Conservation (phyloP, 345 rosid genomes). For the Lepidium africanum region DNA sequence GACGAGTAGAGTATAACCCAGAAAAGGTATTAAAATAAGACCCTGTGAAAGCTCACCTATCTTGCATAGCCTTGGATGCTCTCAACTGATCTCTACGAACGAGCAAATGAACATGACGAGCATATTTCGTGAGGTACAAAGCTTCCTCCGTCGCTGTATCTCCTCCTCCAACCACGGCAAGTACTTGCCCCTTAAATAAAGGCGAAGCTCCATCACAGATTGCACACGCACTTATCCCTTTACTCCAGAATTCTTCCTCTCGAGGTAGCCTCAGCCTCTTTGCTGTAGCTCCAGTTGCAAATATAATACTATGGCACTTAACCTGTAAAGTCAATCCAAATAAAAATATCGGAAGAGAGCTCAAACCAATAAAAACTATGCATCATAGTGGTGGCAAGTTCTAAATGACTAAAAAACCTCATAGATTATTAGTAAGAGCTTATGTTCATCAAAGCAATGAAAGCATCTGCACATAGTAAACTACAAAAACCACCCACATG, state of each 20-base stretch:
- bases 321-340: constrained; percentile 43
- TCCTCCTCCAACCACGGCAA: constrained; percentile 97
- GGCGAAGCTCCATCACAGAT: constrained; percentile 99
- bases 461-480: not conserved
- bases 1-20: not conserved
- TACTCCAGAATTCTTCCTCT: constrained; percentile 98
- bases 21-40: not conserved
- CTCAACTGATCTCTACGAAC: constrained; percentile 80
- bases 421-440: not conserved
- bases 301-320: constrained; percentile 71
- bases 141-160: constrained; percentile 99
- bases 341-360: not conserved
- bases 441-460: not conserved
- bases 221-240: constrained; percentile 99
- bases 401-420: not conserved
- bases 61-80: constrained; percentile 99
- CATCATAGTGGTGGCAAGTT: not conserved
- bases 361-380: not conserved
- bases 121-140: constrained; percentile 84
- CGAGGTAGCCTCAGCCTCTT: constrained; percentile 71
- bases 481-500: not conserved
- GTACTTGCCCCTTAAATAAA: constrained; percentile 87
- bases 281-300: constrained; percentile 96
- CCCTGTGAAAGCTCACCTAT: constrained; percentile 52
- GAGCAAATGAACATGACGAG: constrained; percentile 94